Conservation (phyloP, 2,329 filamentous ascomycete species). For the Diaporthe sp. region DNA sequence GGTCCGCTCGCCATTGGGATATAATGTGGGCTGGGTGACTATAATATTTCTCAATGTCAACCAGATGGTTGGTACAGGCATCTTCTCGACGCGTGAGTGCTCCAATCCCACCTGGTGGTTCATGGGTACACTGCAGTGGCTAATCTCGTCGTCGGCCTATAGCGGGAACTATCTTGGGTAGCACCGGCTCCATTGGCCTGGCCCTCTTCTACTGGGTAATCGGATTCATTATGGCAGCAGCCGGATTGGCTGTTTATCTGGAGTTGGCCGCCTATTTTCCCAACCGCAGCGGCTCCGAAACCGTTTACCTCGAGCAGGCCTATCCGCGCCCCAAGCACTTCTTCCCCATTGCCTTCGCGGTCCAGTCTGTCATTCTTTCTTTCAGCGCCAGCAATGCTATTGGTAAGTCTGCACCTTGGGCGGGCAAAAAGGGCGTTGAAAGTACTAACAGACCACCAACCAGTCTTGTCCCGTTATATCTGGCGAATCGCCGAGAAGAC, state of each 20-base stretch:
- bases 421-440: not conserved
- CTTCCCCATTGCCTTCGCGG: constrained; percentile 68
- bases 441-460: not conserved
- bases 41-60: constrained; percentile 72
- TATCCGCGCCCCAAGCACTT: constrained; percentile 70
- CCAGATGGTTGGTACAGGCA: constrained; percentile 74
- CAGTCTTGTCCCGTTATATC: constrained; percentile 27
- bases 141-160: not conserved
- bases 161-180: constrained; percentile 4
- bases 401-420: constrained; percentile 48
- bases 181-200: constrained; percentile 19
- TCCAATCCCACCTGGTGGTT: too few species aligned
- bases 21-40: constrained; percentile 68
- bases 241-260: constrained; percentile 32
- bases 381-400: constrained; percentile 71
- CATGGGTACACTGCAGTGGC: not conserved
- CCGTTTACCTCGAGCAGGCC: constrained; percentile 71
- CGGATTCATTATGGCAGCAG: constrained; percentile 29
- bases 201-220: constrained; percentile 33
- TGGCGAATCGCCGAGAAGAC: constrained; percentile 18
- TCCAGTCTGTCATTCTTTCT: constrained; percentile 68
- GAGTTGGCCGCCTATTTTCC: constrained; percentile 45
- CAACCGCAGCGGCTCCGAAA: constrained; percentile 70
- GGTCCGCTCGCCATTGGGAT: constrained; percentile 69
- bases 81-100: constrained; percentile 55